Base-by-base conservation (phyloP, 805 yeast species). In the Ogataea populi-albae region DNA sequence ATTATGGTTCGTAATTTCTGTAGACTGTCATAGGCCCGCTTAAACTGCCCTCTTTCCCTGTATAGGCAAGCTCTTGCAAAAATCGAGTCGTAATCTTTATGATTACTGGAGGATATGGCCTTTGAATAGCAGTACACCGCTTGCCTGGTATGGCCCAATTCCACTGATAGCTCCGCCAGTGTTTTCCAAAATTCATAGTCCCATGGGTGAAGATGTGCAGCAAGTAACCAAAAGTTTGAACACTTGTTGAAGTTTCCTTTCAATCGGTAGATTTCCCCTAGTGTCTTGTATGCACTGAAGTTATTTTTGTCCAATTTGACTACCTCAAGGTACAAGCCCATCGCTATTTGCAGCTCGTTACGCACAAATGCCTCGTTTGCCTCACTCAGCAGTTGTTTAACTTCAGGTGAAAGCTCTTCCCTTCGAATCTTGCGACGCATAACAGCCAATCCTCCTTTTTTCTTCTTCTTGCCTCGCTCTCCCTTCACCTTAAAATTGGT, bases 301-400 rank as follows among this genome's bases (percentile, higher is more conserved):
- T 85, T 83, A 46, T 75, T 75, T 10, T 86, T 81, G 53, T 88
- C 96, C 35, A 79, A 68, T 48, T 80, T 78, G 41, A 91, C 79
- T 9, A 87, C 94, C 42, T 77, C 86, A 46, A 68, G 64, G 59
- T 73, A 89, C 32, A 71, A 54, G 33, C 72, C 62, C 46, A 75
- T 71, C 0, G 94, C 91, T 1, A 63, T 68, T 20, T 70, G 74
- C 14, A 74, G 68, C 49, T 83, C 81, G 32, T 71, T 71, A 20
- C 72, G 55, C 1, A 84, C 95, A 66, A 81, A 88, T 0, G 87
- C 85, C 47, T 81, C 88, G 50, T 86, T 84, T 1, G 95, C 96
- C 46, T 70, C 69, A 7, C 91, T 79, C 16, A 86, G 57, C 36
- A 80, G 54, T 24, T 68, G 65, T 31, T 81, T 68, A 3, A 86